These are phyloP conservation scores for Nicotiana sylvestris DNA, from an alignment of 257 asterid species.

Conservation along the genomic window DNA sequence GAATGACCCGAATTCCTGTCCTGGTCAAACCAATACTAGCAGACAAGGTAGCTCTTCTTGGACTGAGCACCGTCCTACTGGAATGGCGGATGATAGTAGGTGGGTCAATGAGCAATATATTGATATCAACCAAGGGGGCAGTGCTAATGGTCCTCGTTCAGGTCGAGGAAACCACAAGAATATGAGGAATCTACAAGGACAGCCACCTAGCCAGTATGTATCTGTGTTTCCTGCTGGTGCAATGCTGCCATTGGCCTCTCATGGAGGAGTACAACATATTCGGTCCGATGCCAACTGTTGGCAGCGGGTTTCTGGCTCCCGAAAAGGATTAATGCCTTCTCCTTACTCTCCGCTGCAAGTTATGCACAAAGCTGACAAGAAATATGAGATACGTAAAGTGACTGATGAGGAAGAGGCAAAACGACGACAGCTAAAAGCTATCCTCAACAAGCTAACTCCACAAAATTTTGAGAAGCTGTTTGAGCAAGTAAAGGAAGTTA, in stretches of 20 bases:
- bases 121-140: constrained; percentile 13
- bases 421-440: constrained; percentile 33
- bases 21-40: constrained; percentile 8
- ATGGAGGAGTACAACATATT: constrained; percentile 17
- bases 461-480: constrained; percentile 39
- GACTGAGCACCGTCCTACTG: constrained; percentile 12
- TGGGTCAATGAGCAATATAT: constrained; percentile 15
- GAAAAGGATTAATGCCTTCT: constrained; percentile 8
- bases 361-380: constrained; percentile 36
- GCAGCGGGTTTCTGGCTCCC: constrained; percentile 19
- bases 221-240: constrained; percentile 8
- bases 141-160: constrained; percentile 10
- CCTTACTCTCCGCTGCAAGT: constrained; percentile 22
- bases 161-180: constrained; percentile 18
- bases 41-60: constrained; percentile 13
- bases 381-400: constrained; percentile 26
- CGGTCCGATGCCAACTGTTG: constrained; percentile 17
- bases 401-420: constrained; percentile 33
- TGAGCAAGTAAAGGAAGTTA: constrained; percentile 35
- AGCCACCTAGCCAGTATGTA: constrained; percentile 13
- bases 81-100: constrained; percentile 17
- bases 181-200: constrained; percentile 19
- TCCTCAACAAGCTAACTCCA: constrained; percentile 38
- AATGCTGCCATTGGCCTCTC: constrained; percentile 10
- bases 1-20: constrained; percentile 3